Base-by-base conservation (phyloP, 192 early-diverging fungal genomes). In the Coemansia sp. region DNA sequence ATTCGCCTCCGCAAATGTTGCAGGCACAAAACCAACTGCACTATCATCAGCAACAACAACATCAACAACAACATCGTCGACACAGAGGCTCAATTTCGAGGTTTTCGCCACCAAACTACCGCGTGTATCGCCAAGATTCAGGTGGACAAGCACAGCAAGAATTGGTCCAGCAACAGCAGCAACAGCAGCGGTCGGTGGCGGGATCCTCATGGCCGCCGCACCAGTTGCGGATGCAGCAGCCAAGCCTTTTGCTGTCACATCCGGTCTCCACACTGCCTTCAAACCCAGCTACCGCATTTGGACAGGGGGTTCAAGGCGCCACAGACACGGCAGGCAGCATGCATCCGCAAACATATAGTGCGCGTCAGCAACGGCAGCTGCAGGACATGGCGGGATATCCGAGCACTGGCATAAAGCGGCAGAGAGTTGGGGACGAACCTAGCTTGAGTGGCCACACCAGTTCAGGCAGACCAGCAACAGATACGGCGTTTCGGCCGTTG, bases 351-450 rank as follows among this genome's bases (percentile, higher is more conserved):
- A n/a, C 53, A 51, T 62, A 57, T 57, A 52, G 59, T 55, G 48
- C 53, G 47, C 45, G 56, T 51, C 65, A 42, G 49, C 45, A 54
- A 34, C 51, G 11, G 34, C 51, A 53, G 18, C 4, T 15, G 10
- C 34, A 38, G 12, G 55, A 27, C n/a, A 30, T 54, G 19, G 37
- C 60, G 10, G 59, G 54, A 22, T 33, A 55, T 46, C 46, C 61
- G 34, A 41, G 41, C 14, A 33, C 48, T 21, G 65, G 71, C 27
- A 43, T 51, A 33, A 68, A 65, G 66, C 72, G 66, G 27, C 58
- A 55, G 9, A 46, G 62, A 8, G 59, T 61, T 34, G 58, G 34
- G 2, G 56, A 55, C 40, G 59, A 61, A 33, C 33, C 47, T 48
- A n/a, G 47, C 15, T 14, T 17, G 23, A 37, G 34, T 10, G 7